These are phyloP conservation scores for Ophiostoma perfectum DNA, from an alignment of 2,329 filamentous ascomycete genomes.

Conservation along the genomic window DNA sequence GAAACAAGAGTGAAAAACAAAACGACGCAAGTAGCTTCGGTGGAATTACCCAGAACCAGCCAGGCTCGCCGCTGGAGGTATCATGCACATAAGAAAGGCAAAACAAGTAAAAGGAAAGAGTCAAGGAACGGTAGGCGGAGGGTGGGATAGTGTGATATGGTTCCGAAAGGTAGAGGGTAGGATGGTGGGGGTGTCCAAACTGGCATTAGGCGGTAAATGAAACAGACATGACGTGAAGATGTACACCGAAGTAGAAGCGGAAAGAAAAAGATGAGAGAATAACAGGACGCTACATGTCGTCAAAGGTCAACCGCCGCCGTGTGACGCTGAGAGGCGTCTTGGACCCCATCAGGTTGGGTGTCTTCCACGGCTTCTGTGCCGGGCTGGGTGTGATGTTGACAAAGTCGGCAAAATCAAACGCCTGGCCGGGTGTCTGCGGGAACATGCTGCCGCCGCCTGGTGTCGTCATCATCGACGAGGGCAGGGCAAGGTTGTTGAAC, in stretches of 20 bases:
- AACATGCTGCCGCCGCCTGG: conserved; percentile 65
- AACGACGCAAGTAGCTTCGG: conserved; percentile 17
- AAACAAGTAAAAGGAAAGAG: background rate
- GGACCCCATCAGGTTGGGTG: conserved; percentile 51
- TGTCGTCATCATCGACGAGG: conserved; percentile 85
- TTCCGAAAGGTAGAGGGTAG: background rate
- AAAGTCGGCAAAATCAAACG: conserved; percentile 92
- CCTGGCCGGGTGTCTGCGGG: conserved; percentile 72
- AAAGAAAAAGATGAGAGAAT: background rate
- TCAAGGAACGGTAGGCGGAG: background rate
- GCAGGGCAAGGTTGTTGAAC: conserved; percentile 61
- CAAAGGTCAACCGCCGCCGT: conserved; percentile 76
- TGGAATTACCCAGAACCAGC: conserved; percentile 26
- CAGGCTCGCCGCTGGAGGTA: conserved; percentile 25
- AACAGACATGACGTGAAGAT: conserved; percentile 13
- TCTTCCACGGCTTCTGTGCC: conserved; percentile 84
- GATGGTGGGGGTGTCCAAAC: conserved; percentile 23
- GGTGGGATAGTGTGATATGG: background rate
- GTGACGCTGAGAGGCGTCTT: conserved; percentile 60
- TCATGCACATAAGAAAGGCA: conserved; percentile 22
- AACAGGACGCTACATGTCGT: conserved; percentile 42
- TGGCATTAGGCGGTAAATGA: conserved; percentile 22
- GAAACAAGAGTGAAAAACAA: conserved; percentile 1
- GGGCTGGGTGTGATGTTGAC: conserved; percentile 96
- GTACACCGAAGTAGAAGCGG: background rate